Evolutionary conservation across 2,329 filamentous ascomycete species (phyloP).

Genomic region (Colletotrichum chlorophyti): DNA sequence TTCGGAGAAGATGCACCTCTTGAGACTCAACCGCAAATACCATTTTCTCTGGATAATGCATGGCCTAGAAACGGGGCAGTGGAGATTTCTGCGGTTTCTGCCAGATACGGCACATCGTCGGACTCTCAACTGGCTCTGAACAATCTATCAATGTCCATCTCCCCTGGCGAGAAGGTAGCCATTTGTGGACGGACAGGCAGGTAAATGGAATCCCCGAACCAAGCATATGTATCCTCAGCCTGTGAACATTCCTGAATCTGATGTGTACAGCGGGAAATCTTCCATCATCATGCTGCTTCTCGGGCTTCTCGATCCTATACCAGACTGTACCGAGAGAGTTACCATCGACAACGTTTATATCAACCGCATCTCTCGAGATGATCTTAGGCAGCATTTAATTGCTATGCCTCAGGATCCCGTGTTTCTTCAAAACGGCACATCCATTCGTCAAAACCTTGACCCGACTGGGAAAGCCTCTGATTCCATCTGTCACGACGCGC

Average conservation of each 20-base stretch:
- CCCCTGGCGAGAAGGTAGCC: conserved; percentile 41
- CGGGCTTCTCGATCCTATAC: conserved; percentile 46
- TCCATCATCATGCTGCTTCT: conserved; percentile 47
- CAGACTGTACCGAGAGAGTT: conserved; percentile 34
- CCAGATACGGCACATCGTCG: conserved; percentile 10
- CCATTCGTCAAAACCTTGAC: conserved; percentile 51
- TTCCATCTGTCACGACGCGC: conserved; percentile 38
- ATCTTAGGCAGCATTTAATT: conserved; percentile 54
- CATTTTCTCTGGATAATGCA: conserved; percentile 10
- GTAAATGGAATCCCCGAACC: neutral
- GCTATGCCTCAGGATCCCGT: conserved; percentile 61
- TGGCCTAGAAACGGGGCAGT: conserved; percentile 41
- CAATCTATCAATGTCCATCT: conserved; percentile 32
- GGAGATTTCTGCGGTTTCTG: conserved; percentile 38
- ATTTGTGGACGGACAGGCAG: conserved; percentile 44
- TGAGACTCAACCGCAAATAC: conserved; percentile 31
- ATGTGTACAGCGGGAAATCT: conserved; percentile 52
- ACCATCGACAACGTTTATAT: conserved; percentile 50
- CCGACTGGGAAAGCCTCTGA: conserved; percentile 40
- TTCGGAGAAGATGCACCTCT: conserved; percentile 34
- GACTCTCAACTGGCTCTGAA: neutral
- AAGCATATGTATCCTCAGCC: too few relatives aligned
- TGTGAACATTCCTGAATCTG: too few relatives aligned
- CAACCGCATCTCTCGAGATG: conserved; percentile 43
- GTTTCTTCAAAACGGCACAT: conserved; percentile 49